Percentiles rank a stretch among this genome's conserved stretches.
Conservation (phyloP, 331 rosid genomes). For the Quercus phellos region DNA sequence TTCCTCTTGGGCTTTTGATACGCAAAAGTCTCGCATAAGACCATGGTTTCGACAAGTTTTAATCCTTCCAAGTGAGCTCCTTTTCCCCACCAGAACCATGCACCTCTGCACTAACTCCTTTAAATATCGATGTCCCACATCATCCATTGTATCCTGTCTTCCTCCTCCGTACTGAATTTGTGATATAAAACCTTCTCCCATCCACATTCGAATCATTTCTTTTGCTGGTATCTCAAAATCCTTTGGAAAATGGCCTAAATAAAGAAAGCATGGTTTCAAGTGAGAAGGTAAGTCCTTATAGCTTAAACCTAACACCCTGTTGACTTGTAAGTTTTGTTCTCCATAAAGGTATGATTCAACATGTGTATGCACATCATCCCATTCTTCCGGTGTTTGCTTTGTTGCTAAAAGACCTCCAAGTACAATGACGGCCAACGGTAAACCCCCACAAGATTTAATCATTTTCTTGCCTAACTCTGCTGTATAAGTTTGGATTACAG, state of each 20-base stretch:
- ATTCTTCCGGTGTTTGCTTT: neutral
- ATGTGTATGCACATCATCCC: neutral
- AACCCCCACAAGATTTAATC: neutral
- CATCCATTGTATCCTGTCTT: slow-evolving; percentile 37
- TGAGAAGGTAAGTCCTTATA: no score
- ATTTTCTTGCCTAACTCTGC: neutral
- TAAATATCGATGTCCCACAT: slow-evolving; percentile 37
- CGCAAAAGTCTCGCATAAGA: slow-evolving; percentile 42
- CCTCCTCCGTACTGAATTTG: slow-evolving; percentile 20
- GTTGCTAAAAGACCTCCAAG: neutral
- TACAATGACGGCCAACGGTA: neutral
- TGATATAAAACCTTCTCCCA: neutral
- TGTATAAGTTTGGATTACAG: no score
- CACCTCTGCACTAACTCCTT: slow-evolving; percentile 51
- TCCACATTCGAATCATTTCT: neutral
- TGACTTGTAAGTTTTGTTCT: neutral
- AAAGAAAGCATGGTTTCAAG: no score
- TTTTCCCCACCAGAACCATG: slow-evolving; percentile 39
- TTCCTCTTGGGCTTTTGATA: slow-evolving; percentile 35
- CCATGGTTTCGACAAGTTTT: slow-evolving; percentile 37
- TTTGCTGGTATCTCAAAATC: no score
- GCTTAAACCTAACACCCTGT: no score
- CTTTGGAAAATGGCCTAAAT: no score
- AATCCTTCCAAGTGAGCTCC: slow-evolving; percentile 42
- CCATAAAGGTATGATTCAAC: neutral